Evolutionary conservation across 2,329 filamentous ascomycete genomes (phyloP), one percentile per base, ranked within the genome.

Genomic region (Saccharata proteae): DNA sequence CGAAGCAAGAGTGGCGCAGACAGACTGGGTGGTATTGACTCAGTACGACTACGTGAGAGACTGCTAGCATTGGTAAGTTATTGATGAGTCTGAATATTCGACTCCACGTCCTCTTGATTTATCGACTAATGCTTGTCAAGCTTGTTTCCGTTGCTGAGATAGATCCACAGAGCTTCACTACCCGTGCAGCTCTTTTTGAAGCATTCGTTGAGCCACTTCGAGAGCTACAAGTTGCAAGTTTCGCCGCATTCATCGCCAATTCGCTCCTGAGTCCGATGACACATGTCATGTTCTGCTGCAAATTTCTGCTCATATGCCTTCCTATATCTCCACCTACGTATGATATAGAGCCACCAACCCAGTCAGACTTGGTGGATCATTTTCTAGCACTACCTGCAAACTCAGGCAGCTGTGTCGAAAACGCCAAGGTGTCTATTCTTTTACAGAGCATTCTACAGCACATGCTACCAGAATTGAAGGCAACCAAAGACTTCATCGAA

Each of bases 21-120:
- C 19, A 39, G 37, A 30, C 30, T 57, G 40, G 47, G 63, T 42
- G 47, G 58, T 41, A 37, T 62, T 21, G 69, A 78, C 29, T 72
- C 77, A 0, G 57, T 83, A 12, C 47, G 55, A 1, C 51, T 82
- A 12, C 71, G 80, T 5, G 65, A 77, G 39, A 71, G 77, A 1
- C 54, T 83, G 4, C 69, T 83, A 35, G 60, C 63, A 13, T 52
- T 81, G 18, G 62, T 67, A 44, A 44, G 61, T 45, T 14, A n/a
- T 23, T 13, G 4, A 15, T 6, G 9, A 14, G 5, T 3, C 3
- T 15, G 11, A 9, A 9, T 26, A 12, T 4, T 23, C 13, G 11
- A 38, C 20, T 10, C 20, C 8, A 15, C 6, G 27, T 17, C 22
- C 7, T 17, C 3, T 10, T 19, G 7, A 7, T 26, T 17, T 25